phyloP scores from a whole-genome alignment of 2,329 filamentous ascomycete species.

The Talaromyces atroroseus region DNA sequence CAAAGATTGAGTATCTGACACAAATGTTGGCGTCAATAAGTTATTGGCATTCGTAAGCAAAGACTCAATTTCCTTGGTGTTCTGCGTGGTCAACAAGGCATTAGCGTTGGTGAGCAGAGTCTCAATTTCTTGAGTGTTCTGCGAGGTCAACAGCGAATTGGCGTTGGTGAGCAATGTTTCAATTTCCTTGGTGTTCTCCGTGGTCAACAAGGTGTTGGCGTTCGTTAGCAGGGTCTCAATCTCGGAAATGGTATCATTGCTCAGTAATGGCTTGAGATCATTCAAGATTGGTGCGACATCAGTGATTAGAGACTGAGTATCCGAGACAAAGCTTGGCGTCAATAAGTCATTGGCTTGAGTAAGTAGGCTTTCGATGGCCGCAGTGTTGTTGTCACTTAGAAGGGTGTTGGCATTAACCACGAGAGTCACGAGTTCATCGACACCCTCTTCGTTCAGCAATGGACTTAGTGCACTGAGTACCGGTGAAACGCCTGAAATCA shows the following conservation, averaged over 20 bases:
- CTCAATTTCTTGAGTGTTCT: slow-evolving; percentile 11
- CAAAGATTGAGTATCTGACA: slow-evolving; percentile 20
- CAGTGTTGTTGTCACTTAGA: slow-evolving; percentile 17
- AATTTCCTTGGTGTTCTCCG: slow-evolving; percentile 25
- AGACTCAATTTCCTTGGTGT: slow-evolving; percentile 21
- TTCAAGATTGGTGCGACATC: slow-evolving; percentile 10
- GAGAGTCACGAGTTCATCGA: slow-evolving; percentile 14
- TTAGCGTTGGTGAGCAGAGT: slow-evolving; percentile 20
- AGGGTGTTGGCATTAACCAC: slow-evolving; percentile 15
- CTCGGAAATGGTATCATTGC: slow-evolving; percentile 23
- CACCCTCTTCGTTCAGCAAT: slow-evolving; percentile 8
- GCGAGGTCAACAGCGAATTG: slow-evolving; percentile 7
- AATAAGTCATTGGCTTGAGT: slow-evolving; percentile 18
- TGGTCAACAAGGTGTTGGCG: slow-evolving; percentile 26
- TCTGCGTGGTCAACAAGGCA: slow-evolving; percentile 20
- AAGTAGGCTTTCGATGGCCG: slow-evolving; percentile 11
- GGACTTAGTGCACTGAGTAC: slow-evolving; percentile 17
- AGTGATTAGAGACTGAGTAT: slow-evolving; percentile 8
- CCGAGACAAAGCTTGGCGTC: slow-evolving; percentile 12
- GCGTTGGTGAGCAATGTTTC: slow-evolving; percentile 16
- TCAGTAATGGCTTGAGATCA: slow-evolving; percentile 15
- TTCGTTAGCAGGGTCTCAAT: slow-evolving; percentile 25
- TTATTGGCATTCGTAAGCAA: slow-evolving; percentile 23
- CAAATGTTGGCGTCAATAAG: slow-evolving; percentile 24
- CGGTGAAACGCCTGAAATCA: slow-evolving; percentile 16